phyloP scores from a whole-genome alignment of 305 asterid genomes.

The Petunia hybrid region DNA sequence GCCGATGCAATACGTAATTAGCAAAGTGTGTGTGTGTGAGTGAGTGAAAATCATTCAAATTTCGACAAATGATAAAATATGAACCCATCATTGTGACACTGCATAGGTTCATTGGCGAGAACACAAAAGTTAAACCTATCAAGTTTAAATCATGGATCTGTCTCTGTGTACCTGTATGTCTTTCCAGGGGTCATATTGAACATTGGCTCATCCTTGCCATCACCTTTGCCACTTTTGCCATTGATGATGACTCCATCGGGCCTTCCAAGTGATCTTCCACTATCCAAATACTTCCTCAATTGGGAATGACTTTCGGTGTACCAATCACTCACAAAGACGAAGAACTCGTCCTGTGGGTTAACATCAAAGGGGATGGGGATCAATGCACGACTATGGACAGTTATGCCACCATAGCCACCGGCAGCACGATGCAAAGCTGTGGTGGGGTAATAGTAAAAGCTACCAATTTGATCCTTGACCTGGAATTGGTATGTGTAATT shows the following conservation, averaged over 20 bases:
- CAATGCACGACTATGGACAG: conserved; percentile 69
- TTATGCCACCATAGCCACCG: conserved; percentile 68
- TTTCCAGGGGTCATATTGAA: conserved; percentile 65
- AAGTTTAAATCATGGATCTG: too few species aligned
- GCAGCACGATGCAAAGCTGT: conserved; percentile 62
- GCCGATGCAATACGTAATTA: too few species aligned
- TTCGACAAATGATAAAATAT: too few species aligned
- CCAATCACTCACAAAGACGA: conserved; percentile 77
- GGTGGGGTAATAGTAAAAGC: conserved; percentile 72
- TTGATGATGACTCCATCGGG: conserved; percentile 84
- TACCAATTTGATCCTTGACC: conserved; percentile 87
- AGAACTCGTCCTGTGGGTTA: conserved; percentile 57
- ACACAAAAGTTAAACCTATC: too few species aligned
- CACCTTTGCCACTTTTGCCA: conserved; percentile 60
- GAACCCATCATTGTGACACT: too few species aligned
- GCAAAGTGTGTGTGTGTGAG: too few species aligned
- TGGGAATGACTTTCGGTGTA: conserved; percentile 78
- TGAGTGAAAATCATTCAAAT: too few species aligned
- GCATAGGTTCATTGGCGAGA: too few species aligned
- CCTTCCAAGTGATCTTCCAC: conserved; percentile 63
- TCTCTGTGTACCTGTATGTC: conserved; percentile 63
- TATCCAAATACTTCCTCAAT: conserved; percentile 53
- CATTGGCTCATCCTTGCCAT: conserved; percentile 54
- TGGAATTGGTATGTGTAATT: conserved; percentile 76
- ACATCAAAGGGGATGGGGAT: conserved; percentile 75